Evolutionary conservation across 2,329 filamentous ascomycete species (phyloP), one percentile per base, ranked within the genome.

Genomic region (Aspergillus sojae): DNA sequence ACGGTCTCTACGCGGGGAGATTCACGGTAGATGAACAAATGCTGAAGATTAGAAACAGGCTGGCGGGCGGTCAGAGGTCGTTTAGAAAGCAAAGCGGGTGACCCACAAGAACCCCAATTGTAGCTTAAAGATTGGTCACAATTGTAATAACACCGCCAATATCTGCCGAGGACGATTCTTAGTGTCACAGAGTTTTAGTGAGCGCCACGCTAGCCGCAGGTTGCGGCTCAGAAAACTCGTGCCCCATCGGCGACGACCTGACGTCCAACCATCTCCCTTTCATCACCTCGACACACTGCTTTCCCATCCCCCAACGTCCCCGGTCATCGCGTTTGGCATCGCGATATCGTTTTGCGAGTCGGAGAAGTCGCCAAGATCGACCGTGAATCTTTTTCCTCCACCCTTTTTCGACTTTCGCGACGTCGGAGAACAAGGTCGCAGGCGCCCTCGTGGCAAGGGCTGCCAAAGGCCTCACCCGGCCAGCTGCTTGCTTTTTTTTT

Each of bases 391-490:
- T 64, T 66, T 70, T 71, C 75, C 67, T 56, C 67, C 69, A 59
- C 69, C 72, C 65, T 68, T 71, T 68, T 69, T 65, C 68, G 68
- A 71, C 70, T 72, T 74, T 73, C 73, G 74, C 72, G 71, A 75
- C 74, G 70, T 75, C 71, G 70, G 75, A 75, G 71, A 70, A 75
- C 67, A 69, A 70, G 76, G 76, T 77, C 75, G 72, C 75, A 73
- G 79, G 78, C 79, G 78, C 78, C 79, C 79, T 80, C 75, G 78
- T 79, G 78, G 78, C 79, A 81, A 80, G 79, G 78, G 78, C 78
- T 79, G 79, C 78, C 79, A 77, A 74, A 79, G 75, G 77, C 78
- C 78, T 79, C 74, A 76, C 68, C 71, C 75, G 78, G 77, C 78
- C 76, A 75, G 74, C 74, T 73, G 72, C 71, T 75, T 72, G 67